Evolutionary conservation across 371 early-diverging fungal species (phyloP), one percentile per base, ranked within the genome.

Genomic region (Rhizopus sp.): DNA sequence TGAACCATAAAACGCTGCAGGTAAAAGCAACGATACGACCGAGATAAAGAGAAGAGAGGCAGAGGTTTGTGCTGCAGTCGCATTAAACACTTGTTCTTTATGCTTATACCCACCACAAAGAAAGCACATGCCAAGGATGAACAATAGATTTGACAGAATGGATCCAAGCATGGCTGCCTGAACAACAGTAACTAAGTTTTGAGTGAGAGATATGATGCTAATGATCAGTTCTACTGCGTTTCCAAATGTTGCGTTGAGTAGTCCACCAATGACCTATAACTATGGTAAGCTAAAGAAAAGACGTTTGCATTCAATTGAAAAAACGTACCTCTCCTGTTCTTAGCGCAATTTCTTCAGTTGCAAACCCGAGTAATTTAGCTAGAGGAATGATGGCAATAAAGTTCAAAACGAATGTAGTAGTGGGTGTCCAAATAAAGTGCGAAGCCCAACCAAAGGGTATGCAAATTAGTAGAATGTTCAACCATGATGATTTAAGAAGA

Each of bases 301-400:
- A 16, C 50, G n/a, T 8, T 7, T 23, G 39, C 17, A 15, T 29
- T 33, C 32, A 13, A 13, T 23, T 35, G 6, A 12, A 46, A 17
- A 29, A 35, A 33, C 37, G 15, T 55, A 69, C 72, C 59, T 89
- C 81, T 56, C 81, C 82, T 29, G 83, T 75, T 17, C 84, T 79
- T 50, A 88, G 62, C 6, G 89, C 80, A 46, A 92, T 71, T 57
- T 89, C 85, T 69, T 87, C 87, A 15, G 86, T 85, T 4, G 65
- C 76, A 62, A 68, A 75, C 1, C 76, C 76, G 3, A 75, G 57
- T 17, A 75, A 47, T 50, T 90, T 92, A 23, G 95, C 94, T 49
- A 95, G 69, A 8, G 94, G 94, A 16, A 96, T 64, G 53, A 96
- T 91, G 23, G 94, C 93, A n/a, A 93, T 72, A 52, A 94, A 93